Base-by-base conservation (phyloP, 78 protist genomes). In the Dictyostelium firmibasis region DNA sequence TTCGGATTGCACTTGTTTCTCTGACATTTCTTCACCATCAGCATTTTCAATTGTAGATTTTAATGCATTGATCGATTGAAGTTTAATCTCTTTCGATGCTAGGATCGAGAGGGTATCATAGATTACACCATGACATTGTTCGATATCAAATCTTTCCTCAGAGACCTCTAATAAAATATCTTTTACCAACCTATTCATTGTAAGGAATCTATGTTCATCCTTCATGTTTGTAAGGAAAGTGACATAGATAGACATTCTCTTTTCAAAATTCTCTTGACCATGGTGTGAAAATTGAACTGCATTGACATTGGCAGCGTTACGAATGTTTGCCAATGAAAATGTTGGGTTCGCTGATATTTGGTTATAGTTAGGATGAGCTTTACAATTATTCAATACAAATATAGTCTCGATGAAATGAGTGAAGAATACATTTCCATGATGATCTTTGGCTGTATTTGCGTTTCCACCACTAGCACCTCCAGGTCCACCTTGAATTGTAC, bases 21-120 rank as follows among this genome's bases (percentile, higher is more conserved):
- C 83, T 13, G 29, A 33, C 8, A 27, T 20, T 0, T 70, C 87
- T 18, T 29, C 72, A n/a, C 25, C 88, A 25, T 29, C 92, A 1
- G 20, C 47, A 18, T 41, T 69, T n/a, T 27, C 57, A 27, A 31
- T 6, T 27, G 85, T 27, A 50, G 36, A n/a, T 81, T 10, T 16
- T 86, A 16, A 29, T 4, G n/a, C 27, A 13, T 76, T 33, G 27
- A 36, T 2, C 16, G 86, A 25, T 25, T 74, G 78, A 13, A 96
- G 41, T 67, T 92, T 92, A 93, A 96, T 93, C 6, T 96, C 97
- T 82, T 96, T 89, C n/a, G 85, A 84, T n/a, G 95, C 57, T 36
- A 96, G 83, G 6, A 96, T 47, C 18, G 82, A 38, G 27, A 96
- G 83, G 4, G 97, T 25, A 77, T 96, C 98, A 43, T 88, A 31